Base-by-base conservation (phyloP, 2,329 filamentous ascomycete species). In the Akanthomyces uredinophilus region DNA sequence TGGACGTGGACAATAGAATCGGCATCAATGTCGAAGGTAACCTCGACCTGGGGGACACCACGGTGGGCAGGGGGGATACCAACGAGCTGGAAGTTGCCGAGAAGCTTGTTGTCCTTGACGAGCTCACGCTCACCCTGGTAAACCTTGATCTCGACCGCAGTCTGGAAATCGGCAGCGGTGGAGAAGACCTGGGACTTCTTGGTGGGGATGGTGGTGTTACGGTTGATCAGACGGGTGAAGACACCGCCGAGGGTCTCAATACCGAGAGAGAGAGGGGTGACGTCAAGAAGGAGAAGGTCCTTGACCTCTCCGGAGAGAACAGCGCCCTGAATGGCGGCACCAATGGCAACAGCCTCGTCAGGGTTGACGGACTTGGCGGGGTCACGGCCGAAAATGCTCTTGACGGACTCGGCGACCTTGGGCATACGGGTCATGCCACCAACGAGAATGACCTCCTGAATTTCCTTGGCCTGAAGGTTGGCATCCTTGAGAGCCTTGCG, bases 341-440 rank as follows among this genome's bases (percentile, higher is more conserved):
- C 94, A 71, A 97, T 96, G 73, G 94, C 94, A 66, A 98, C 94
- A 77, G 94, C 94, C 86, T 98, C 94, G 70, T 98, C 94, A 64
- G 94, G 94, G 86, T 98, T 98, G 77, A 98, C 93, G 56, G 94
- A 96, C 87, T 97, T 98, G 79, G 93, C 91, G 67, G 94, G 92
- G 62, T 97, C 94, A 75, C 93, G 93, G 68, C 93, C 93, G 78
- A 98, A 98, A 77, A 97, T 93, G 82, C 82, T 87, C 89, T 96
- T 96, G 77, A 97, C 93, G 50, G 92, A 95, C 82, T 97, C 92
- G 66, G 87, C 84, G 69, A 98, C 94, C 89, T 97, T 97, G 77
- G 94, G 94, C 93, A 98, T 98, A 83, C 94, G 94, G 71, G 94
- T 97, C 93, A 97, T 97, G 81, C 94, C 94, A 87, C 94, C 94